These are phyloP conservation scores for Paraconiothyrium brasiliense DNA, from an alignment of 2,329 filamentous ascomycete species.

Conservation along the genomic window DNA sequence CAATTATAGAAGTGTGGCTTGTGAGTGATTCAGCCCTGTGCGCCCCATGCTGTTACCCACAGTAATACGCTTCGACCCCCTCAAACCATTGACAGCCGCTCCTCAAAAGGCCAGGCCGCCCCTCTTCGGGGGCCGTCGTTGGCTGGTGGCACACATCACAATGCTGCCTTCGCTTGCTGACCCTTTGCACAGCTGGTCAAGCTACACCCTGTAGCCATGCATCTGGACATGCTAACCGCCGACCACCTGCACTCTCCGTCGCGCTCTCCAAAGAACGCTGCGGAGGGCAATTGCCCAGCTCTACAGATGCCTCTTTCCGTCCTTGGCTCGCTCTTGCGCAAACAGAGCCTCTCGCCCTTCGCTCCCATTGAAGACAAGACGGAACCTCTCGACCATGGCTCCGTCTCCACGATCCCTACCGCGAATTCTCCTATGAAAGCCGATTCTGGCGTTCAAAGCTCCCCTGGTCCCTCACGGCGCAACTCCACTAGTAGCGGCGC, in stretches of 20 bases:
- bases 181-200: conserved; percentile 29
- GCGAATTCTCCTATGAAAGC: conserved; percentile 22
- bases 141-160: background rate
- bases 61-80: conserved; percentile 5
- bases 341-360: conserved; percentile 28
- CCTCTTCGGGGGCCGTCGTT: conserved; percentile 1
- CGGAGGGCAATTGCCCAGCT: conserved; percentile 34
- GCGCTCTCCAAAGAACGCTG: conserved; percentile 27
- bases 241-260: conserved; percentile 44
- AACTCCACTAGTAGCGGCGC: conserved; percentile 49
- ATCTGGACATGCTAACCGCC: conserved; percentile 51
- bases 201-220: conserved; percentile 34
- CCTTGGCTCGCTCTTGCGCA: conserved; percentile 41
- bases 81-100: conserved; percentile 6
- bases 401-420: conserved; percentile 16
- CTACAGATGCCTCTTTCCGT: conserved; percentile 48
- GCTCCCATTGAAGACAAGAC: conserved; percentile 11
- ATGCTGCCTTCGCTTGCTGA: conserved; percentile 22
- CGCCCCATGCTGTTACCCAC: conserved; percentile 4
- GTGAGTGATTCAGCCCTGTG: conserved; percentile 14
- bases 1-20: conserved; percentile 14
- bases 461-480: conserved; percentile 43
- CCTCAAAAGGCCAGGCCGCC: conserved; percentile 13
- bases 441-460: conserved; percentile 17
- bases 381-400: conserved; percentile 9